Conservation (phyloP, 192 early-diverging fungal species). For the Umbelopsis sp. region DNA sequence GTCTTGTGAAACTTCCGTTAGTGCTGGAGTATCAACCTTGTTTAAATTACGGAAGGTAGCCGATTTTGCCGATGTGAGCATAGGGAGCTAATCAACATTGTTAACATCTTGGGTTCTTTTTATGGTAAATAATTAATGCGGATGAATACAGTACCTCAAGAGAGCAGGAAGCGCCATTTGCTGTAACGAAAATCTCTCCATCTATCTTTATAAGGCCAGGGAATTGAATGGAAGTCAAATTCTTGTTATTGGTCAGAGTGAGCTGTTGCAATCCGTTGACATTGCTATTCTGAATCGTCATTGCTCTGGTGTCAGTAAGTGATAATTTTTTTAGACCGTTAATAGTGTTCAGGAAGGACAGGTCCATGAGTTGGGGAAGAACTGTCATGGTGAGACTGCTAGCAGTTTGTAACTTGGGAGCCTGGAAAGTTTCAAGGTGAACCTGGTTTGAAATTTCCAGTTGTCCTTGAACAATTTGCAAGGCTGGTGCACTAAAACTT, state of each 20-base stretch:
- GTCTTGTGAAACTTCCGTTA: conserved; percentile 49
- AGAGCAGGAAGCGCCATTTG: conserved; percentile 17
- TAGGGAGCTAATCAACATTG: conserved; percentile 38
- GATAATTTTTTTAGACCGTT: conserved; percentile 9
- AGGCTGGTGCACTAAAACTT: conserved; percentile 25
- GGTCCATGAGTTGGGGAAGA: conserved; percentile 26
- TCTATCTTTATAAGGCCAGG: conserved; percentile 14
- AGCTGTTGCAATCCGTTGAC: conserved; percentile 13
- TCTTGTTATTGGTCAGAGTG: conserved; percentile 29
- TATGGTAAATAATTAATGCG: not conserved
- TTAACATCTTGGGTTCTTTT: not conserved
- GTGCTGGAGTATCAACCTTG: conserved; percentile 42
- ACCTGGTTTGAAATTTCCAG: conserved; percentile 31
- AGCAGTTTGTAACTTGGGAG: conserved; percentile 22
- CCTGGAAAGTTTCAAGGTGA: conserved; percentile 12
- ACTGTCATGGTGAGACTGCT: conserved; percentile 25
- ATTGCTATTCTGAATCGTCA: conserved; percentile 14
- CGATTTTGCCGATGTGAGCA: conserved; percentile 53
- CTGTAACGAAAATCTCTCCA: conserved; percentile 17
- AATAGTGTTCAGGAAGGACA: conserved; percentile 33
- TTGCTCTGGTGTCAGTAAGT: conserved; percentile 32
- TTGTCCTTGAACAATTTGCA: conserved; percentile 25
- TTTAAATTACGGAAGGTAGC: conserved; percentile 58
- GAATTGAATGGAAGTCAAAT: conserved; percentile 32
- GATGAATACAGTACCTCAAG: conserved; percentile 10